Evolutionary conservation across 2,329 filamentous ascomycete genomes (phyloP), one percentile per base, ranked within the genome.

Genomic region (Cladophialophora exuberans): DNA sequence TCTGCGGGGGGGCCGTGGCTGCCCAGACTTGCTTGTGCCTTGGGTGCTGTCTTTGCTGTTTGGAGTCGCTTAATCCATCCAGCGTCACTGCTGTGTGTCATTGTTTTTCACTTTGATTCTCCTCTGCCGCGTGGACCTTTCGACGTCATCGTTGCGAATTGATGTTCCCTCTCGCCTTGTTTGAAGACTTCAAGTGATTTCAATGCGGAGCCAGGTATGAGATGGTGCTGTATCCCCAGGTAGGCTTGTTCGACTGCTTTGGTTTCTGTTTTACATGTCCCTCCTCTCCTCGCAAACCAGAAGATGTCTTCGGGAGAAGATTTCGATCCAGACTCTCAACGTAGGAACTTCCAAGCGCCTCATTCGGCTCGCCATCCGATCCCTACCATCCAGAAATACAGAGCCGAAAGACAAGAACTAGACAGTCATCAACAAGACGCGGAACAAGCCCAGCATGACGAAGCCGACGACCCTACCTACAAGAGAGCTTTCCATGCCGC

Each of bases 301-400:
- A 48, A 7, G 13, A 59, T 43, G 49, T 46, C 57, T 36, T 22
- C 49, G 9, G 9, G 31, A 38, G 55, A 61, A 22, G 59, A 61
- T 2, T 39, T 64, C 49, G 56, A 64, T 7, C 57, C 59, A 10
- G 62, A 60, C 10, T 49, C 20, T n/a, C 26, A 28, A 23, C 38
- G 50, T 10, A 48, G 50, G 25, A 36, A 25, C 4, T 59, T 62
- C 48, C 20, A 55, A 20, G 25, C 46, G 10, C 60, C 62, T 20
- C 60, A 59, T 45, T 61, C 60, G 15, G 36, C 62, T 17, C 61
- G 60, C 25, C 60, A 65, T 41, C 62, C 62, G 9, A 61, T 65
- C 11, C 63, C 63, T 18, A 65, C 63, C 20, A 50, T 65, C 13
- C 60, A 64, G 45, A 62, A 59, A 42, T 65, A 64, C 53, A 48